Evolutionary conservation across 2,329 filamentous ascomycete species (phyloP).

Genomic region (Dendryphion nanum): DNA sequence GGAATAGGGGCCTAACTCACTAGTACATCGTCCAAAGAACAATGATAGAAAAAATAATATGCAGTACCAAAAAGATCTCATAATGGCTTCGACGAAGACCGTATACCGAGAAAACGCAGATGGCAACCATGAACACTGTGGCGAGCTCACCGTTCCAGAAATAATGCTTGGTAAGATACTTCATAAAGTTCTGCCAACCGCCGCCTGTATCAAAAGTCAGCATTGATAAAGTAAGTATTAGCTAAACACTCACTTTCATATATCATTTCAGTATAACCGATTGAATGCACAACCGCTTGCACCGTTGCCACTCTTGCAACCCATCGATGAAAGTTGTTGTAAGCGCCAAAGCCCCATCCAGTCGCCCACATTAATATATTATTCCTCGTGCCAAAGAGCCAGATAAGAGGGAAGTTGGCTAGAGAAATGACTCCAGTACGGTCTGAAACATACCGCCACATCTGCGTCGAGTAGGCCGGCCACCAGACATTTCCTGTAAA

Average conservation of each 20-base stretch:
- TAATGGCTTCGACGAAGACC: constrained; percentile 53
- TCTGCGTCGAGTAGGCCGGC: constrained; percentile 35
- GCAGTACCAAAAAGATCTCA: constrained; percentile 41
- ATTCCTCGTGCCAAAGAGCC: constrained; percentile 67
- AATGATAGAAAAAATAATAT: constrained; percentile 44
- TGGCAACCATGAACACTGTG: constrained; percentile 45
- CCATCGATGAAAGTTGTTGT: constrained; percentile 67
- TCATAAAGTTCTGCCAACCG: constrained; percentile 41
- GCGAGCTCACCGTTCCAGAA: constrained; percentile 52
- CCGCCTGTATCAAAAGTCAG: constrained; percentile 2
- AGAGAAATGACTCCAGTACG: constrained; percentile 64
- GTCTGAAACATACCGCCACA: constrained; percentile 59
- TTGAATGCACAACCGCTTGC: constrained; percentile 62
- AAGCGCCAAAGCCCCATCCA: constrained; percentile 67
- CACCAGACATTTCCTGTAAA: constrained; percentile 49
- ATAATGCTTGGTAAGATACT: constrained; percentile 45
- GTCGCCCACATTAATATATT: constrained; percentile 66
- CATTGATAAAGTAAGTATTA: background rate
- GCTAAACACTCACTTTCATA: constrained; percentile 20
- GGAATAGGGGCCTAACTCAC: constrained; percentile 38
- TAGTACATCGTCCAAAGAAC: constrained; percentile 53
- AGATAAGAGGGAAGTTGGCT: constrained; percentile 63
- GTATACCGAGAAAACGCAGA: constrained; percentile 50
- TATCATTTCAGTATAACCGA: constrained; percentile 56
- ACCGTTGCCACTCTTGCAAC: constrained; percentile 62